Base-by-base conservation (phyloP, 2,329 filamentous ascomycete species). In the Aureobasidium leucospermi region DNA sequence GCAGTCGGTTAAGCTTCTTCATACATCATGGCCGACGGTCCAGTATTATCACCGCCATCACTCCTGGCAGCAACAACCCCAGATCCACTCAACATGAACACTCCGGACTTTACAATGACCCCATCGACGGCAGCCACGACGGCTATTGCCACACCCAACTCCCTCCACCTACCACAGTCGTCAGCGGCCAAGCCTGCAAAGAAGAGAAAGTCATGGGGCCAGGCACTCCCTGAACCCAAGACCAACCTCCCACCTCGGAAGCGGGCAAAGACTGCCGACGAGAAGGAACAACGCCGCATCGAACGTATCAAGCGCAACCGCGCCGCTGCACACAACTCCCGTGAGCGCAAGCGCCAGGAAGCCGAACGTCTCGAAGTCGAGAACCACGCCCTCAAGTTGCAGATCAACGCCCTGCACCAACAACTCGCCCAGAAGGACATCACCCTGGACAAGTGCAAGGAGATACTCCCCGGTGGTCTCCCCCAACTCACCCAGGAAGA, bases 161-260 rank as follows among this genome's bases (percentile, higher is more conserved):
- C 46, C n/a, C 11, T 41, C 8, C 58, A 52, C 28, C 58, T 59
- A 7, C 58, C 58, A 19, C 58, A 59, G 31, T 60, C 52, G 7
- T 59, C 57, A 9, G 60, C 60, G 19, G 47, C 60, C 39, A 94
- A 90, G 78, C 81, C 83, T 1, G 77, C 81, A 38, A 96, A 96
- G 84, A 96, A 96, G 84, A 83, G 94, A 69, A 99, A 97, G 78
- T 97, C 94, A 51, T 99, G 94, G 94, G 94, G 94, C 52, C 94
- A 99, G 75, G 90, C 96, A 73, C 85, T 97, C 42, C 94, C 94
- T 16, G 90, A 95, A 71, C 94, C 94, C 45, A 97, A 96, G 82
- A 97, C 94, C 34, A 95, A 93, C 70, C 85, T 97, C 7, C 93
- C 93, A 62, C 93, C 93, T 41, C 87, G 92, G 66, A 99, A 99